Base-by-base conservation (phyloP, 441 rosid genomes). In the California macrophylla region DNA sequence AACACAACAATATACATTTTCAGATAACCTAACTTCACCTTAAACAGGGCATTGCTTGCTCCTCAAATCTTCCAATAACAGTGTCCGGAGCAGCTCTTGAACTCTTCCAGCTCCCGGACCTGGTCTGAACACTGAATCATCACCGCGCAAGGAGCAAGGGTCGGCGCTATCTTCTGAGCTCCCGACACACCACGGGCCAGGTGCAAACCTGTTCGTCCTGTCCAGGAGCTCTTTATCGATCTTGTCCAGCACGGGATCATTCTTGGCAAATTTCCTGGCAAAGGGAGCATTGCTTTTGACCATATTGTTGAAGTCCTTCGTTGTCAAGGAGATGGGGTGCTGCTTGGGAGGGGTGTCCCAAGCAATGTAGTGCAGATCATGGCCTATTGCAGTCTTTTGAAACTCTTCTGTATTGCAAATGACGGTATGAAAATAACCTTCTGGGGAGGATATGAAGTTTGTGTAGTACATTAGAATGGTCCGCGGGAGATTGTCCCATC, bases 311-410 rank as follows among this genome's bases (percentile, higher is more conserved):
- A 86, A 90, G 76, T 90, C 96, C 73, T 90, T 87, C 67, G 71
- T 32, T 4, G 96, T 76, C 74, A 92, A 78, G 23, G 85, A 81
- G 32, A 79, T 76, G 0, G 98, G 94, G 67, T 93, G 98, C 80
- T 93, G 98, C 84, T 89, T 89, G 0, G 98, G 98, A 72, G 98
- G 98, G 72, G 13, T 87, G 79, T 93, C 97, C 98, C 98, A 93
- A 16, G 97, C 93, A 75, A 93, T 93, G 84, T 83, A 93, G 81
- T 93, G 98, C 32, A 93, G 94, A 75, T 93, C 98, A 30, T 89
- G 92, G 75, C 91, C 71, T 12, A 90, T 77, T 8, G 92, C 86
- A 2, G 93, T 85, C 71, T 68, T 74, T 24, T 77, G 80, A 72
- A 82, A 92, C 69, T 86, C 86, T 60, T 85, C 81, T 4, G 76